A percentile compares a stretch with the other conserved stretches of the same genome.
phyloP scores from a whole-genome alignment of 2,329 filamentous ascomycete species.

The Macrophomina pseudophaseolina region DNA sequence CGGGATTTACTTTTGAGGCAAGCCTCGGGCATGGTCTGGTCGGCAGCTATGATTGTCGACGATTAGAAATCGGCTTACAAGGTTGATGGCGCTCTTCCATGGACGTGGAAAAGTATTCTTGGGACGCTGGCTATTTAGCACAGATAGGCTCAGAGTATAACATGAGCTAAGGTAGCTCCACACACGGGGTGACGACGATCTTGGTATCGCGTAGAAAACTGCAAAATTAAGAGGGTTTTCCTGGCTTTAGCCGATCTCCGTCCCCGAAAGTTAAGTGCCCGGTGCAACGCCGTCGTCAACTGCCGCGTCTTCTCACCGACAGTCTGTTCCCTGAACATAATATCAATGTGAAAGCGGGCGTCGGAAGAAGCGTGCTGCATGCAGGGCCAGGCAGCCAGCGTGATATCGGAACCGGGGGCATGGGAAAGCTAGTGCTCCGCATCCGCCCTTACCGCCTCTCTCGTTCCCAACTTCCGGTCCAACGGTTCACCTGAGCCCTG shows the following conservation, averaged over 20 bases:
- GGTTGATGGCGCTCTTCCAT: not conserved
- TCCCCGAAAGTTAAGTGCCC: not conserved
- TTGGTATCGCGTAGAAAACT: not conserved
- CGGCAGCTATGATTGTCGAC: not conserved
- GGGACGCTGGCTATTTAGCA: not conserved
- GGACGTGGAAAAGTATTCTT: not conserved
- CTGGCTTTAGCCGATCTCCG: not conserved
- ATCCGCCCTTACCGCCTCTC: slow-evolving; percentile 11
- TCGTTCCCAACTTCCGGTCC: slow-evolving; percentile 3
- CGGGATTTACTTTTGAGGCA: too few species aligned
- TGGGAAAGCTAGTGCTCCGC: slow-evolving; percentile 8
- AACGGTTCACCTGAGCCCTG: not conserved
- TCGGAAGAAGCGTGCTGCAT: not conserved
- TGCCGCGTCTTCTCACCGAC: slow-evolving; percentile 4
- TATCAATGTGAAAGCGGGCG: slow-evolving; percentile 1
- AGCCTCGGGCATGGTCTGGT: not conserved
- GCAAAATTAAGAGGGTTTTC: not conserved
- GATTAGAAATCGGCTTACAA: not conserved
- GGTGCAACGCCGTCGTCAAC: not conserved
- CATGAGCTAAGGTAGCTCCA: not conserved
- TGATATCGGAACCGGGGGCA: not conserved
- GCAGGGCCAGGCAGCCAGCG: not conserved
- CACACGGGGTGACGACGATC: not conserved
- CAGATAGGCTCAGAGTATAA: not conserved
- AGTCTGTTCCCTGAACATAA: not conserved